phyloP scores from a whole-genome alignment of 169 alveolate genomes.

The Plasmodium vivax region DNA sequence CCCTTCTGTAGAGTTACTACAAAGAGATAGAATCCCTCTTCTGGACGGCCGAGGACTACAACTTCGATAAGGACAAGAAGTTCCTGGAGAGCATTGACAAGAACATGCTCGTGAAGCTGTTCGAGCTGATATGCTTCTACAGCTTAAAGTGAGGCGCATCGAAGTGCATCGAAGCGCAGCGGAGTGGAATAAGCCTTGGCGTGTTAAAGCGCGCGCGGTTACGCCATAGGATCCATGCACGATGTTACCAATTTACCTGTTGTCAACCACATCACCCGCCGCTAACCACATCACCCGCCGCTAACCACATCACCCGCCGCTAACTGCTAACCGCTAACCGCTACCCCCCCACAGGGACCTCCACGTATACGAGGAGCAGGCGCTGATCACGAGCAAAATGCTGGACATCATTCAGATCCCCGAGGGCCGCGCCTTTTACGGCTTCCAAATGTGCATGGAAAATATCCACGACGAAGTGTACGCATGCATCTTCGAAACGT shows the following conservation, averaged over 20 bases:
- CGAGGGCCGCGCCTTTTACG: constrained; percentile 95
- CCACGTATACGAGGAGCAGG: constrained; percentile 62
- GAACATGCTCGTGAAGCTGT: constrained; percentile 49
- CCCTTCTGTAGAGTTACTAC: constrained; percentile 81
- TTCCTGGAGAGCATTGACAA: constrained; percentile 61
- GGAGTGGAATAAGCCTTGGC: neutral
- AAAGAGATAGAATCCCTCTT: constrained; percentile 88
- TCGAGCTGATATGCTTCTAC: constrained; percentile 72
- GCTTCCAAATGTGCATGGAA: constrained; percentile 94
- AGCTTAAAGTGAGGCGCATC: constrained; percentile 37
- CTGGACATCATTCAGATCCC: constrained; percentile 92
- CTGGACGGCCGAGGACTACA: constrained; percentile 92
- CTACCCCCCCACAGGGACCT: constrained; percentile 30
- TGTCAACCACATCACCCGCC: neutral
- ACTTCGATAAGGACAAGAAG: constrained; percentile 84
- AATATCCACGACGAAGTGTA: constrained; percentile 93
- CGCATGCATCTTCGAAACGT: constrained; percentile 79
- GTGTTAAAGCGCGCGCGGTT: neutral
- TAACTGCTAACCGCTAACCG: too few species aligned
- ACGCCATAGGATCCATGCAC: neutral
- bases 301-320: neutral
- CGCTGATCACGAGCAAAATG: constrained; percentile 86
- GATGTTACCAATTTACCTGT: neutral
- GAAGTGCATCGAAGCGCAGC: neutral
- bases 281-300: neutral